These are phyloP conservation scores for Ogataea saltuana DNA, from an alignment of 805 yeast species.

Conservation along the genomic window DNA sequence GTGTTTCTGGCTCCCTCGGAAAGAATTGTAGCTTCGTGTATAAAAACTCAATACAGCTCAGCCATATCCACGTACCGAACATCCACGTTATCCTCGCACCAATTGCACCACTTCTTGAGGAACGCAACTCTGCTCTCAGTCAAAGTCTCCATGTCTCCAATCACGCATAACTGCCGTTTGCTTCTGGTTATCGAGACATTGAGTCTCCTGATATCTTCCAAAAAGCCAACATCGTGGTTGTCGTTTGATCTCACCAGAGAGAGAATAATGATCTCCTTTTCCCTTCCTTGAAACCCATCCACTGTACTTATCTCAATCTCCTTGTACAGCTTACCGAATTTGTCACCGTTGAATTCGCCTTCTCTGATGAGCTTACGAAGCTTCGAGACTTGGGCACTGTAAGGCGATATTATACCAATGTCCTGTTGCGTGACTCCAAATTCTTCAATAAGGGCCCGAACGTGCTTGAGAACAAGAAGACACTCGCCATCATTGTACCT, in stretches of 20 bases:
- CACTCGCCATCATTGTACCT: constrained; percentile 80
- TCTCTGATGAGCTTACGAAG: constrained; percentile 48
- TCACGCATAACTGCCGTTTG: constrained; percentile 75
- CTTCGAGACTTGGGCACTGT: constrained; percentile 78
- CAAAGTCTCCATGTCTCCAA: constrained; percentile 84
- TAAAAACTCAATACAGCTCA: constrained; percentile 34
- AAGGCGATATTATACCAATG: constrained; percentile 90
- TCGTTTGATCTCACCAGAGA: constrained; percentile 83
- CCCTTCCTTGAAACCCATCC: constrained; percentile 97
- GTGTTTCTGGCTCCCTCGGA: constrained; percentile 42
- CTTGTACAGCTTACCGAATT: constrained; percentile 30
- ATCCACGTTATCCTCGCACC: constrained; percentile 69
- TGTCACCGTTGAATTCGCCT: constrained; percentile 19
- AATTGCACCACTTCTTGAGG: constrained; percentile 63
- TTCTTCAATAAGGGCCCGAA: constrained; percentile 46
- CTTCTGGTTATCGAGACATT: constrained; percentile 95
- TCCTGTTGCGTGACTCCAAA: constrained; percentile 52
- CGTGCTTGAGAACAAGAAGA: constrained; percentile 56
- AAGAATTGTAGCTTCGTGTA: constrained; percentile 1
- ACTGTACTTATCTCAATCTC: constrained; percentile 80
- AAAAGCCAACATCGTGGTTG: constrained; percentile 71
- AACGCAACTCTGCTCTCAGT: constrained; percentile 45
- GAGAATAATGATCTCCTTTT: constrained; percentile 81
- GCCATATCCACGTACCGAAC: constrained; percentile 63
- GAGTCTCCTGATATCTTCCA: constrained; percentile 73